Conservation (phyloP, 2,329 filamentous ascomycete genomes). For the Epichloe brachyelytri region DNA sequence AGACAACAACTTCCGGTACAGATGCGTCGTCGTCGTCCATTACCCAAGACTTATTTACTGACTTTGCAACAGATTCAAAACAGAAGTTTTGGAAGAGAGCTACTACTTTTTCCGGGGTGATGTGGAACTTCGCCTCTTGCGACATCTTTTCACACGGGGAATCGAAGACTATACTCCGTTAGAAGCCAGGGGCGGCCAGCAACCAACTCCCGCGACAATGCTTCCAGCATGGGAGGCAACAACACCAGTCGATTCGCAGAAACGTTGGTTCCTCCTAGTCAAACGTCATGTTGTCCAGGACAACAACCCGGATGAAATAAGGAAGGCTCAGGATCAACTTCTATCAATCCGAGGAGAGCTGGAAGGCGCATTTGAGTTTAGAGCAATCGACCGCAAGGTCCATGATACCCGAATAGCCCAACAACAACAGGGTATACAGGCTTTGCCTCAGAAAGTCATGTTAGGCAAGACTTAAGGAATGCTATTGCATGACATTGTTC, state of each 20-base stretch:
- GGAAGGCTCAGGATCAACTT: slow-evolving; percentile 40
- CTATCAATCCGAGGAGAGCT: slow-evolving; percentile 32
- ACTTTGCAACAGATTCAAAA: slow-evolving; percentile 31
- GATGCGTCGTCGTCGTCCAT: slow-evolving; percentile 5
- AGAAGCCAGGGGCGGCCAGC: slow-evolving; percentile 10
- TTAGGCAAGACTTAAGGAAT: slow-evolving; percentile 18
- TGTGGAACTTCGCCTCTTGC: slow-evolving; percentile 39
- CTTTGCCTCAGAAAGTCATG: slow-evolving; percentile 24
- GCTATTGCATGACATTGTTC: neutral
- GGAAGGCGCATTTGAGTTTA: slow-evolving; percentile 39
- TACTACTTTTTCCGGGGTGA: slow-evolving; percentile 41
- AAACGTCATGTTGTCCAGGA: slow-evolving; percentile 42
- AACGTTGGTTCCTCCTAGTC: slow-evolving; percentile 42
- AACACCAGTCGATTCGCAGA: slow-evolving; percentile 33
- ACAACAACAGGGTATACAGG: slow-evolving; percentile 25
- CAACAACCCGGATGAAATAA: slow-evolving; percentile 43
- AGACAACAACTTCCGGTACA: slow-evolving; percentile 40
- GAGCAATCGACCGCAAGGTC: slow-evolving; percentile 36
- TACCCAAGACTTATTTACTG: neutral
- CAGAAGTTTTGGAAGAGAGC: slow-evolving; percentile 39
- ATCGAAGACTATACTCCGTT: slow-evolving; percentile 22
- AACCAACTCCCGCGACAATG: slow-evolving; percentile 9
- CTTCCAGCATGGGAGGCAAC: slow-evolving; percentile 36
- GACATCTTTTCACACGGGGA: slow-evolving; percentile 29
- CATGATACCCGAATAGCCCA: slow-evolving; percentile 37